These are phyloP conservation scores for Stromatinia cepivora DNA, from an alignment of 2,329 filamentous ascomycete species.

Conservation along the genomic window DNA sequence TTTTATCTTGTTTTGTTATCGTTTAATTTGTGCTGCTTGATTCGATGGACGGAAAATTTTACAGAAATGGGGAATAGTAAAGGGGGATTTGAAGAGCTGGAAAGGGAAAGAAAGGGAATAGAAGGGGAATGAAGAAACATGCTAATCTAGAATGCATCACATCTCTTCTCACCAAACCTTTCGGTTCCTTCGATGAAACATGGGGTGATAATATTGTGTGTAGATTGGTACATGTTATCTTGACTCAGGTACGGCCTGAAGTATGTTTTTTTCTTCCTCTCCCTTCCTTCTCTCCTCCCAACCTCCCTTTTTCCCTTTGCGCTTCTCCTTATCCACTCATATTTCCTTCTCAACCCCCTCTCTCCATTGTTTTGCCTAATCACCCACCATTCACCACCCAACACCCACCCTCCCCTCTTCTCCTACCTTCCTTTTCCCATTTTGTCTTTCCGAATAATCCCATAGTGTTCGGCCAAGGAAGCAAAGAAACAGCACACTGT, in stretches of 20 bases:
- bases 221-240: constrained; percentile 45
- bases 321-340: neutral
- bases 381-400: too few species aligned
- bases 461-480: neutral
- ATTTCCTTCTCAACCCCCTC: too few species aligned
- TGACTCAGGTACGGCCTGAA: constrained; percentile 30
- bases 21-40: too few species aligned
- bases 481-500: neutral
- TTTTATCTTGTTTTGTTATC: too few species aligned
- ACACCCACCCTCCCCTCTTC: too few species aligned
- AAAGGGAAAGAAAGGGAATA: too few species aligned
- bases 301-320: too few species aligned
- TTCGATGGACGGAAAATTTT: too few species aligned
- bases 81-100: too few species aligned
- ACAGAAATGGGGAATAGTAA: too few species aligned
- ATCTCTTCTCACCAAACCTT: constrained; percentile 33
- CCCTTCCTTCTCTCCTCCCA: neutral
- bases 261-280: neutral
- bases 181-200: constrained; percentile 46
- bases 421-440: neutral
- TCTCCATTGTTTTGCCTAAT: too few species aligned
- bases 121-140: neutral
- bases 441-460: neutral
- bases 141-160: neutral
- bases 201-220: constrained; percentile 49